Evolutionary conservation across 1,139 yeast genomes (phyloP).

Genomic region (Yarrowia galli): DNA sequence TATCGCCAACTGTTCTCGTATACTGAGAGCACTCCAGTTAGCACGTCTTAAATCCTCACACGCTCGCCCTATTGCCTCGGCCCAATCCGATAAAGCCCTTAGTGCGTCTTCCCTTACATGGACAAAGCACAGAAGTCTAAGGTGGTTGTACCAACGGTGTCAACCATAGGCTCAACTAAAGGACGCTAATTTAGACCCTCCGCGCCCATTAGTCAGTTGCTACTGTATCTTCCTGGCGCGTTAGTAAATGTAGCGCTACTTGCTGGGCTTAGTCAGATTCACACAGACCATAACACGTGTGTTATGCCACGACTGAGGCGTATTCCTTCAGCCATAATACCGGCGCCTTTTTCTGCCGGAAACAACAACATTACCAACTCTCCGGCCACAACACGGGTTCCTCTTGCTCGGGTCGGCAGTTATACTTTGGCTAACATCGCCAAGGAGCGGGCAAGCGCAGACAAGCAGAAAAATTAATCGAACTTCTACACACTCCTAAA

Average conservation of each 20-base stretch:
- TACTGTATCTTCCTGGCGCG: background rate
- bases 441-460: conserved; percentile 17
- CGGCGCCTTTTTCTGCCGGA: too few species aligned
- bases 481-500: background rate
- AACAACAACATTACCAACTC: background rate
- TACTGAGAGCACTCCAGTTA: too few species aligned
- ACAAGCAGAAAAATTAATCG: conserved; percentile 2
- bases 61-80: too few species aligned
- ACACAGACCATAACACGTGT: background rate
- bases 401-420: conserved; percentile 32
- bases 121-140: background rate
- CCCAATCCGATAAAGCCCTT: background rate
- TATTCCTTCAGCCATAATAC: too few species aligned
- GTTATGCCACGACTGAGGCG: background rate
- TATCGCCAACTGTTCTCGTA: too few species aligned
- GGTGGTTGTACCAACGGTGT: background rate
- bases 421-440: conserved; percentile 35
- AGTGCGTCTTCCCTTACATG: background rate
- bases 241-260: background rate
- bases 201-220: conserved; percentile 8
- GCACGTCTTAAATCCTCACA: too few species aligned
- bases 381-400: conserved; percentile 1
- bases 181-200: conserved; percentile 4
- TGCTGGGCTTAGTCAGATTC: background rate
- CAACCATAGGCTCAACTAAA: background rate